A percentile compares a stretch with the other conserved stretches of the same genome.
Evolutionary conservation across 768 basidiomycete species (phyloP).

Genomic region (Erythrobasidium yunnanense): DNA sequence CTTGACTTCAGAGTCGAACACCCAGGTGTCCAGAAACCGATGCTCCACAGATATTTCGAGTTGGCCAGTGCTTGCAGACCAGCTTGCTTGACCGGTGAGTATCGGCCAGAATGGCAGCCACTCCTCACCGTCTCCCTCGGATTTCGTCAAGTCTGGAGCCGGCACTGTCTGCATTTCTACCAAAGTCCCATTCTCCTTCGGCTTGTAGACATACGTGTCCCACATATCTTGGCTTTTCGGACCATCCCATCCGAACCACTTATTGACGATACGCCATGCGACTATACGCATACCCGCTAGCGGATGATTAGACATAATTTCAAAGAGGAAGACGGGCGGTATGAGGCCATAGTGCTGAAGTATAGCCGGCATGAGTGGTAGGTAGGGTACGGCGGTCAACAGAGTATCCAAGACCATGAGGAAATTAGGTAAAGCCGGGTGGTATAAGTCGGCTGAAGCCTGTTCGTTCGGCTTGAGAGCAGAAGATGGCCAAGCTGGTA

Average conservation of each 20-base stretch:
- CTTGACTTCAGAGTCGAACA: background rate
- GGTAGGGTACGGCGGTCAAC: constrained; percentile 27
- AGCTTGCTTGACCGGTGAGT: background rate
- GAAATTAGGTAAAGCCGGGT: constrained; percentile 9
- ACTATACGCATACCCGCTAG: constrained; percentile 34
- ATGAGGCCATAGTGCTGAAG: background rate
- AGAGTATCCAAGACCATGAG: constrained; percentile 30
- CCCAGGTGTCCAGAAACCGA: background rate
- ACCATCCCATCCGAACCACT: constrained; percentile 34
- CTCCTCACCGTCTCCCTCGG: constrained; percentile 47
- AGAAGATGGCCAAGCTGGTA: constrained; percentile 37
- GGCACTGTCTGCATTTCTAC: constrained; percentile 47
- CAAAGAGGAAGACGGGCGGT: constrained; percentile 25
- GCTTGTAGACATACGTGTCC: constrained; percentile 39
- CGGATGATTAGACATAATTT: constrained; percentile 31
- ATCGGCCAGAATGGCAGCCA: constrained; percentile 44
- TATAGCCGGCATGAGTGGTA: constrained; percentile 3
- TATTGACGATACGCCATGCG: constrained; percentile 33
- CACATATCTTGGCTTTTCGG: constrained; percentile 36
- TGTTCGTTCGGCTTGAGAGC: constrained; percentile 47
- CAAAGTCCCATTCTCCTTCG: background rate
- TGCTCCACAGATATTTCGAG: background rate
- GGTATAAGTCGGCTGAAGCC: constrained; percentile 18
- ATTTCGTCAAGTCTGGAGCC: constrained; percentile 62
- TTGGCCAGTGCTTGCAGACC: background rate